Evolutionary conservation across 2,329 filamentous ascomycete species (phyloP).

Genomic region (Exserohilum turcica): DNA sequence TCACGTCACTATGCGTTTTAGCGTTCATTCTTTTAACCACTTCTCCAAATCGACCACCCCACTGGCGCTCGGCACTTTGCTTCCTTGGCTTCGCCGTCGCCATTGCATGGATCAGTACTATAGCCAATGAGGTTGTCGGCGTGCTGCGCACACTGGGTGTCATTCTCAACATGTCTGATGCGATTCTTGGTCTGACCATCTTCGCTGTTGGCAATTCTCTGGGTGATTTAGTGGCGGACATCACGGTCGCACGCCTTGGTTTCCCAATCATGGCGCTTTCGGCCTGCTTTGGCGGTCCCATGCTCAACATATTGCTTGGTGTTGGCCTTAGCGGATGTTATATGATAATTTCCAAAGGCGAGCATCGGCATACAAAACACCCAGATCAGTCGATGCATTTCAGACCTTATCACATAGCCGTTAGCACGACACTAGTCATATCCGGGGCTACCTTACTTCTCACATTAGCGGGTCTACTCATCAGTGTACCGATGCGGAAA

Average conservation of each 20-base stretch:
- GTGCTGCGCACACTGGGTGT: constrained; percentile 92
- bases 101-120: constrained; percentile 95
- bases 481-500: constrained; percentile 68
- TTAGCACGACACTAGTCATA: constrained; percentile 83
- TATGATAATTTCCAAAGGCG: constrained; percentile 76
- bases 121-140: constrained; percentile 93
- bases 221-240: constrained; percentile 90
- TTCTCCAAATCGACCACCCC: constrained; percentile 67
- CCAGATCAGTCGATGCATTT: constrained; percentile 69
- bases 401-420: constrained; percentile 79
- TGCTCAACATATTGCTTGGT: constrained; percentile 95
- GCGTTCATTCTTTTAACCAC: constrained; percentile 71
- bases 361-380: constrained; percentile 68
- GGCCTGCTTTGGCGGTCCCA: constrained; percentile 96
- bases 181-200: constrained; percentile 90
- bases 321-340: constrained; percentile 91
- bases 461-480: constrained; percentile 77
- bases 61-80: constrained; percentile 78
- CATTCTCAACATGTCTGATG: constrained; percentile 90
- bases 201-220: constrained; percentile 97
- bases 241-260: constrained; percentile 89
- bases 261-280: constrained; percentile 96
- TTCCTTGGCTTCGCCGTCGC: constrained; percentile 89
- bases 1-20: constrained; percentile 68
- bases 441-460: constrained; percentile 82